These are phyloP conservation scores for Clonostachys chloroleuca DNA, from an alignment of 2,329 filamentous ascomycete species.

Conservation along the genomic window DNA sequence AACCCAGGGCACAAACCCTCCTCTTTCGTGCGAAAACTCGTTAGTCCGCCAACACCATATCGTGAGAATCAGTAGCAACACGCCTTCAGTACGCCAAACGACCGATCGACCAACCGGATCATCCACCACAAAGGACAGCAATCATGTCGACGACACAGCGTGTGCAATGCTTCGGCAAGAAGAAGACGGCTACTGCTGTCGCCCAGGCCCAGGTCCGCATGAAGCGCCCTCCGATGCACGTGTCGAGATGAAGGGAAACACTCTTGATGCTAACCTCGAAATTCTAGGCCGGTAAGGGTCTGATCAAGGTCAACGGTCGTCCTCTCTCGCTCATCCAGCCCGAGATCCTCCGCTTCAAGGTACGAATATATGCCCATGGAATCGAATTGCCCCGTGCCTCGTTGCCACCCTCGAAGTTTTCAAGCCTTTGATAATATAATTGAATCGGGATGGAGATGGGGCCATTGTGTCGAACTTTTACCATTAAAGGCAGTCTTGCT, in stretches of 20 bases:
- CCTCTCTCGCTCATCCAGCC: constrained; percentile 92
- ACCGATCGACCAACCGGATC: neutral
- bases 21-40: neutral
- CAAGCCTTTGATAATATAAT: too few relatives aligned
- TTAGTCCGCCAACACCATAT: neutral
- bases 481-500: too few relatives aligned
- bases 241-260: neutral
- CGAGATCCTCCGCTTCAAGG: constrained; percentile 97
- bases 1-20: constrained; percentile 9
- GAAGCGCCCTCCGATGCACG: neutral
- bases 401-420: too few relatives aligned
- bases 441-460: too few relatives aligned
- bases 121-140: constrained; percentile 17
- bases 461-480: too few relatives aligned
- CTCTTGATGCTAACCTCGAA: neutral
- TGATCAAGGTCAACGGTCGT: constrained; percentile 98
- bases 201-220: constrained; percentile 83
- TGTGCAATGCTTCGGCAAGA: constrained; percentile 99
- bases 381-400: too few relatives aligned
- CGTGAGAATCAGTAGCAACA: neutral
- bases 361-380: constrained; percentile 30
- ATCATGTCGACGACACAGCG: constrained; percentile 75
- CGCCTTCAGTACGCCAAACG: neutral
- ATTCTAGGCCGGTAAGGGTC: constrained; percentile 52
- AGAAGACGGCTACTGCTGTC: constrained; percentile 85